Percentiles rank a stretch among this genome's conserved stretches.
Evolutionary conservation across 2,329 filamentous ascomycete species (phyloP).

Genomic region (Colletotrichum magnum): DNA sequence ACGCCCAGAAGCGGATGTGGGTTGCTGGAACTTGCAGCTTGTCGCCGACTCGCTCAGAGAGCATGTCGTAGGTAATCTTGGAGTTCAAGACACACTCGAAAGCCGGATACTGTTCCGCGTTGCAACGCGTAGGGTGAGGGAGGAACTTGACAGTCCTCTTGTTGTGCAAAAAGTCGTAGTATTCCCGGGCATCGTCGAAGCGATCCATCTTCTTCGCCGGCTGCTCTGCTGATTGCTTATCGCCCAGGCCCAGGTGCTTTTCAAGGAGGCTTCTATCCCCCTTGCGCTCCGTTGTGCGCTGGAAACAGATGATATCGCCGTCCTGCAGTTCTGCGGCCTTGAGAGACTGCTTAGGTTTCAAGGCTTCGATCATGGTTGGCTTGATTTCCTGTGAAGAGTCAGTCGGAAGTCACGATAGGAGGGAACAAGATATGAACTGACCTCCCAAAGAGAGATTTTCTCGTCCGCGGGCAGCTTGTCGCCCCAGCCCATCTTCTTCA

Average conservation of each 20-base stretch:
- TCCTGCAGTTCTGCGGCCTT: constrained; percentile 96
- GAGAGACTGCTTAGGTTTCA: constrained; percentile 92
- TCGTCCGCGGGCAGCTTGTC: constrained; percentile 77
- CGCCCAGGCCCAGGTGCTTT: constrained; percentile 55
- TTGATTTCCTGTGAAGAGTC: constrained; percentile 82
- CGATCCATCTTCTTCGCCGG: constrained; percentile 61
- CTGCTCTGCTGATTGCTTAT: constrained; percentile 55
- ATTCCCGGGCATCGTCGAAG: constrained; percentile 82
- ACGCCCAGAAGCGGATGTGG: constrained; percentile 91
- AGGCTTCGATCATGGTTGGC: constrained; percentile 93
- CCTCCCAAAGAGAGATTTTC: constrained; percentile 82
- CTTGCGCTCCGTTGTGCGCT: constrained; percentile 71
- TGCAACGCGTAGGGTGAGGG: constrained; percentile 73
- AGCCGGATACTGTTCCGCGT: constrained; percentile 69
- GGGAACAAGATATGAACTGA: constrained; percentile 48
- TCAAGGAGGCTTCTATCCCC: constrained; percentile 54
- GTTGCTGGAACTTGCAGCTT: constrained; percentile 83
- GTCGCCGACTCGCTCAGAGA: constrained; percentile 86
- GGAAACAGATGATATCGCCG: constrained; percentile 97
- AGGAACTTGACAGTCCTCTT: constrained; percentile 84
- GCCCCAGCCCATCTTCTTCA: constrained; percentile 88
- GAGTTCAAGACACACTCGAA: constrained; percentile 87
- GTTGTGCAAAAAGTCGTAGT: constrained; percentile 94
- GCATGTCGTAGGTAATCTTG: constrained; percentile 90
- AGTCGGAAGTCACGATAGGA: constrained; percentile 34